These are phyloP conservation scores for Sporothrix euskadiensis DNA, from an alignment of 2,329 filamentous ascomycete species.

Conservation along the genomic window DNA sequence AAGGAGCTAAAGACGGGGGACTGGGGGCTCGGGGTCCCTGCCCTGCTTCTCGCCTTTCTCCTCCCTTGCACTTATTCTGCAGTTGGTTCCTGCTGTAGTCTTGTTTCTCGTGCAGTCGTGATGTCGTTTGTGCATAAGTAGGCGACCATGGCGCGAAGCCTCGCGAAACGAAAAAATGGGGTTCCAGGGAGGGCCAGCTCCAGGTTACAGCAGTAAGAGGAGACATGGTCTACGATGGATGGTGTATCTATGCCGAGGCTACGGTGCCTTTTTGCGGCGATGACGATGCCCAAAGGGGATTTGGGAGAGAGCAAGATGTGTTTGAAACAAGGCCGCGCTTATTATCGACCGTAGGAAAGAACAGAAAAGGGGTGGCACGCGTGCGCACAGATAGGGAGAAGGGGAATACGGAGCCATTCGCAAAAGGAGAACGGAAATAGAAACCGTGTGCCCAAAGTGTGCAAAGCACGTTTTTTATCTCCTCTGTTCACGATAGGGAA, in stretches of 20 bases:
- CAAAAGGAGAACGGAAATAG: not conserved
- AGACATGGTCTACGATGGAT: not conserved
- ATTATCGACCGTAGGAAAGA: not conserved
- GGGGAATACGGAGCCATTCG: not conserved
- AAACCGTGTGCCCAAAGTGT: not conserved
- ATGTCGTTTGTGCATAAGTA: not conserved
- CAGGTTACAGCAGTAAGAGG: not conserved
- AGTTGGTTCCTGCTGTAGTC: not conserved
- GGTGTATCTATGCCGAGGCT: slow-evolving; percentile 1
- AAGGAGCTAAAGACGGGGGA: not conserved
- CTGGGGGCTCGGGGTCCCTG: not conserved
- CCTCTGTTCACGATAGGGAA: not conserved
- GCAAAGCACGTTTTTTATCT: not conserved
- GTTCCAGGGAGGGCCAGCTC: not conserved
- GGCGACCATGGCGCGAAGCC: slow-evolving; percentile 6
- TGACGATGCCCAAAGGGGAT: not conserved
- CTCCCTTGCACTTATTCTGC: not conserved
- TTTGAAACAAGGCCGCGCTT: slow-evolving; percentile 6
- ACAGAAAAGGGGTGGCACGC: not conserved
- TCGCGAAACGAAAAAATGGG: not conserved
- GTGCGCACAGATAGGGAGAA: not conserved
- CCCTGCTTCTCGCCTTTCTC: not conserved
- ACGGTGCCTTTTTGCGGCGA: not conserved
- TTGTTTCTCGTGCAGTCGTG: not conserved
- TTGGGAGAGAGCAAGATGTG: not conserved